Conservation (phyloP, 1,284 basidiomycete genomes). For the Ceratobasidium theobromae region DNA sequence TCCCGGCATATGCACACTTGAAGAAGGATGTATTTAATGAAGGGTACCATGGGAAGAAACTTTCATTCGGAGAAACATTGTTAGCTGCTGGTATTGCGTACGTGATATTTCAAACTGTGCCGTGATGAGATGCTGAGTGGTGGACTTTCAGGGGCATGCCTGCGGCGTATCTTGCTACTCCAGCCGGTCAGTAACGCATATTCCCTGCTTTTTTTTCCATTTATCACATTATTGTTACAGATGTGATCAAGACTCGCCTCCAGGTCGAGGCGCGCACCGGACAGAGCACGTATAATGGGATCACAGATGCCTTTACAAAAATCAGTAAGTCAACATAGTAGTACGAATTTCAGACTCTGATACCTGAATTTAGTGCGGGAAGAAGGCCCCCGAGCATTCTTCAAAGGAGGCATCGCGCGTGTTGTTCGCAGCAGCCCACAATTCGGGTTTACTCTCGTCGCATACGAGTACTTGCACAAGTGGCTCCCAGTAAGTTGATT, state of each 20-base stretch:
- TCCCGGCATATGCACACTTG: conserved; percentile 77
- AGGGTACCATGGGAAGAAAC: conserved; percentile 91
- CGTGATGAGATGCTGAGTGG: background rate
- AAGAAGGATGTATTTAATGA: conserved; percentile 95
- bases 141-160: conserved; percentile 79
- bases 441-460: conserved; percentile 91
- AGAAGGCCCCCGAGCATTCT: conserved; percentile 87
- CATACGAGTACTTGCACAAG: conserved; percentile 80
- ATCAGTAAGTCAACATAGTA: conserved; percentile 61
- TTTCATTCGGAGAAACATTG: conserved; percentile 90
- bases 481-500: conserved; percentile 68
- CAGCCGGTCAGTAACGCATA: conserved; percentile 58
- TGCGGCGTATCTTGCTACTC: conserved; percentile 83
- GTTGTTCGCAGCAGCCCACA: conserved; percentile 84
- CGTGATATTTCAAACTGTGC: conserved; percentile 42
- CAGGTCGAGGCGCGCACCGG: conserved; percentile 95
- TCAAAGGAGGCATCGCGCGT: conserved; percentile 94
- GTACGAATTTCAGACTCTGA: background rate
- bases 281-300: conserved; percentile 90
- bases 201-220: conserved; percentile 30
- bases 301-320: conserved; percentile 85
- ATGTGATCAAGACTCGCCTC: conserved; percentile 98
- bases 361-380: conserved; percentile 51
- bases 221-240: conserved; percentile 49
- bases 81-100: conserved; percentile 79